Percentiles rank a stretch among this genome's conserved stretches.
Evolutionary conservation across 75 land plant species (phyloP).

Genomic region (Selaginella moellendorffii): DNA sequence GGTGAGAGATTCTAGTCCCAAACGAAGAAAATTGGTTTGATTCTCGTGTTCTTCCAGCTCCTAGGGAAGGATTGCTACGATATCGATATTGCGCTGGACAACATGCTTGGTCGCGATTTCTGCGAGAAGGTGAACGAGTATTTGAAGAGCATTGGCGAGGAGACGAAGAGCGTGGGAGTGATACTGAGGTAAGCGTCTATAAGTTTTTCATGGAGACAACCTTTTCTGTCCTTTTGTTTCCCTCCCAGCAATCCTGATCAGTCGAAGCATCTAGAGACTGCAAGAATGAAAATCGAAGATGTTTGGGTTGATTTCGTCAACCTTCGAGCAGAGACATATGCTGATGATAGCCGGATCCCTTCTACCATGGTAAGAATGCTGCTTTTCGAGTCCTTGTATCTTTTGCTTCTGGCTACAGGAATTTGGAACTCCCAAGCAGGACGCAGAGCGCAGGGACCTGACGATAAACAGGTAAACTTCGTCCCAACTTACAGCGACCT

Average conservation of each 20-base stretch:
- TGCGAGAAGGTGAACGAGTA: conserved; percentile 78
- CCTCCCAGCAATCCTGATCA: conserved; percentile 95
- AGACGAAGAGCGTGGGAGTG: conserved; percentile 39
- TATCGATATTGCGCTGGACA: conserved; percentile 89
- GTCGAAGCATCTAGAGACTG: conserved; percentile 96
- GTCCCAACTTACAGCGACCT: conserved; percentile 37
- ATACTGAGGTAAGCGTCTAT: conserved; percentile 40
- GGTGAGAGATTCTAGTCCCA: conserved; percentile 22
- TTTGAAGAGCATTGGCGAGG: conserved; percentile 39
- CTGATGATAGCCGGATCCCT: conserved; percentile 89
- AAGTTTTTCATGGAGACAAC: not conserved
- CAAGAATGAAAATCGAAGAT: conserved; percentile 67
- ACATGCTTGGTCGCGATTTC: conserved; percentile 78
- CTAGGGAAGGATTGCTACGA: conserved; percentile 79
- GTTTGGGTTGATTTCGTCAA: conserved; percentile 91
- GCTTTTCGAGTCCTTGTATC: too few relatives aligned
- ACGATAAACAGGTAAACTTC: conserved; percentile 78
- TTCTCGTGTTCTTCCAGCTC: conserved; percentile 39
- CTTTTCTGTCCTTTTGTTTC: not conserved
- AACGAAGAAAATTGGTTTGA: not conserved
- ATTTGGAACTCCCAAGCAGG: conserved; percentile 89
- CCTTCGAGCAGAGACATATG: conserved; percentile 80
- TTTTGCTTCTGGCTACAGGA: conserved; percentile 23
- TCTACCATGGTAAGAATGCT: conserved; percentile 58
- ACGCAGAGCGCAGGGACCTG: conserved; percentile 90